Conservation (phyloP, 2,329 filamentous ascomycete species). For the Fusarium napiforme region DNA sequence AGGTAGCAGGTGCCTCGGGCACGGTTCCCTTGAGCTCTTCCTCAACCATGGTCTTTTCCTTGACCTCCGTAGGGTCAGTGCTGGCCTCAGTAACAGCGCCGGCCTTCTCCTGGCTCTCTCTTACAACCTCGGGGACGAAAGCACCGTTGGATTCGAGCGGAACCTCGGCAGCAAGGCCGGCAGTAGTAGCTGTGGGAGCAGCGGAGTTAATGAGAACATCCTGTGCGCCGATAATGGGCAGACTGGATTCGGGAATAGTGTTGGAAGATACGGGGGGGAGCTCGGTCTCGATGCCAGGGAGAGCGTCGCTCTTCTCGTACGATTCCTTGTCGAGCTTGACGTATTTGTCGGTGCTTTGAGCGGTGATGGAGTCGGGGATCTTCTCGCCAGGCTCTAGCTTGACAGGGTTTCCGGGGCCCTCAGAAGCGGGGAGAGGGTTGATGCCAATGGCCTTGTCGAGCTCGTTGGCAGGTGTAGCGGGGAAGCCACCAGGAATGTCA, state of each 20-base stretch:
- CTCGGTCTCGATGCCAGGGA: constrained; percentile 62
- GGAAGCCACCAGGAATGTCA: constrained; percentile 61
- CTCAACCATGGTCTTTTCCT: constrained; percentile 78
- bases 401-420: constrained; percentile 80
- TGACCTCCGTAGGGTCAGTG: constrained; percentile 71
- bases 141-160: constrained; percentile 67
- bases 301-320: constrained; percentile 82
- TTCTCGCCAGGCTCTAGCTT: constrained; percentile 82
- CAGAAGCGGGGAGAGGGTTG: constrained; percentile 70
- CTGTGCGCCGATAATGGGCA: constrained; percentile 67
- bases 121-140: constrained; percentile 64
- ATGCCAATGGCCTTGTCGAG: constrained; percentile 65
- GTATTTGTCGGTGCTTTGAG: constrained; percentile 75
- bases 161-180: constrained; percentile 73
- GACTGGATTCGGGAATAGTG: constrained; percentile 84
- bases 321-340: constrained; percentile 85
- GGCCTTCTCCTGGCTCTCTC: constrained; percentile 77
- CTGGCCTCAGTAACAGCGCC: constrained; percentile 74
- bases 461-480: constrained; percentile 72
- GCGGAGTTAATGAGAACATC: constrained; percentile 64
- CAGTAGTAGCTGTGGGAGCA: constrained; percentile 70
- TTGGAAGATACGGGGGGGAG: constrained; percentile 68
- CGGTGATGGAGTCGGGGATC: constrained; percentile 76
- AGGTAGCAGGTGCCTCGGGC: constrained; percentile 66
- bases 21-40: constrained; percentile 76